phyloP scores from a whole-genome alignment of 1,284 basidiomycete species.

The Microbotryum lychnidis-dioicae region DNA sequence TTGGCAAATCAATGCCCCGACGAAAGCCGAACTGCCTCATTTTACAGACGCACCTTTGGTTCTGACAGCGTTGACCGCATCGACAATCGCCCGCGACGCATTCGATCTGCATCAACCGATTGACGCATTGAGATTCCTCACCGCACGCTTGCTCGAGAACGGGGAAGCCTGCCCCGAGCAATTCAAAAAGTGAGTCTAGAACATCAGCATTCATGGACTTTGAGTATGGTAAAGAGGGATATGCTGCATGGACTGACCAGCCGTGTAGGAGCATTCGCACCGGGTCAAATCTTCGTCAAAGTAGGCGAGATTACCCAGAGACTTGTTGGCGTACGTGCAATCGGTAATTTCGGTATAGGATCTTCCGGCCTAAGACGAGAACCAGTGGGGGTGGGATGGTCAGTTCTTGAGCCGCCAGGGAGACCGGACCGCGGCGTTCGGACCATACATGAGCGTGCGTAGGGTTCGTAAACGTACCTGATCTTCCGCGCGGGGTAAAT shows the following conservation, averaged over 20 bases:
- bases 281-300: slow-evolving; percentile 82
- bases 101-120: slow-evolving; percentile 93
- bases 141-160: slow-evolving; percentile 66
- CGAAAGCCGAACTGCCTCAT: too few species aligned
- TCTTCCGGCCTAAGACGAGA: slow-evolving; percentile 48
- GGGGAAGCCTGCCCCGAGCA: slow-evolving; percentile 45
- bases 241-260: slow-evolving; percentile 53
- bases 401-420: neutral
- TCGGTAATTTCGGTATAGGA: slow-evolving; percentile 65
- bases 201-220: neutral
- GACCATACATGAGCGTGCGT: too few species aligned
- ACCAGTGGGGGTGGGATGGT: neutral
- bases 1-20: too few species aligned
- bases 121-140: slow-evolving; percentile 88
- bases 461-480: slow-evolving; percentile 35
- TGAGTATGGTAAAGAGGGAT: neutral
- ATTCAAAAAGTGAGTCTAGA: too few species aligned
- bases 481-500: slow-evolving; percentile 66
- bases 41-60: slow-evolving; percentile 65
- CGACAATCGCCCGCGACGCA: slow-evolving; percentile 82
- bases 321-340: slow-evolving; percentile 82
- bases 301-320: slow-evolving; percentile 52
- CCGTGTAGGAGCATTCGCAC: slow-evolving; percentile 78
- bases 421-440: neutral
- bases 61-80: slow-evolving; percentile 73